Evolutionary conservation across 208 protist genomes (phyloP), one percentile per base, ranked within the genome.

Genomic region (Naegleria fowleri): DNA sequence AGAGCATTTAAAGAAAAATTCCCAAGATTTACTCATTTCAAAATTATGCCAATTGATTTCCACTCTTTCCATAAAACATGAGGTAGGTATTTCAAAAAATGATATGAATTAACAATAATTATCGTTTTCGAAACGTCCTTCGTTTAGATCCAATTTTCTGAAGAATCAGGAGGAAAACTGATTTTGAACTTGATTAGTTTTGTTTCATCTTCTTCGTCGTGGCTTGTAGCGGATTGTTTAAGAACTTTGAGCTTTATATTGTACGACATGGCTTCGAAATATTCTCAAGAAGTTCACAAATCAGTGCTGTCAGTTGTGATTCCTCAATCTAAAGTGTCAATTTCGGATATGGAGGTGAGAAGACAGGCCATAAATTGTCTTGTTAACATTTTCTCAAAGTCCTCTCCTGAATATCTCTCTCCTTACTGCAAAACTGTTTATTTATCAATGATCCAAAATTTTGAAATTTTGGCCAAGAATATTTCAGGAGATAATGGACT

Each of bases 1-100:
- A 13, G 6, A 79, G 9, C 9, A 79, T 79, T 36, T 79, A 79
- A 11, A 2, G 9, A 2, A 25, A 13, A 13, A 29, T 36, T 7
- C 16, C 6, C 83, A 86, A 48, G 83, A 86, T 40, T 86, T 86
- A 43, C 13, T 86, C 16, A 48, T 48, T 48, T 86, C 83, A 9
- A 86, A 86, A 48, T 48, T 86, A 38, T 51, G 39, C 19, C 83
- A 86, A 86, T 33, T 86, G 16, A 43, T 86, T 4, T 51, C 83
- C 19, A 86, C 83, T 48, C 16, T 86, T 0, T 48, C 22, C 7
- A 13, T 48, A 7, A 86, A 86, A 86, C 83, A 86, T 29, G 39
- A 86, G 48, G 83, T 86, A 86, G 0, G 83, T 79, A 75, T 75
- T 39, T 84, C n/a, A 38, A n/a, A n/a, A n/a, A n/a, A n/a, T n/a